These are phyloP conservation scores for Polyporus arcularius DNA, from an alignment of 768 basidiomycete species.

Conservation along the genomic window DNA sequence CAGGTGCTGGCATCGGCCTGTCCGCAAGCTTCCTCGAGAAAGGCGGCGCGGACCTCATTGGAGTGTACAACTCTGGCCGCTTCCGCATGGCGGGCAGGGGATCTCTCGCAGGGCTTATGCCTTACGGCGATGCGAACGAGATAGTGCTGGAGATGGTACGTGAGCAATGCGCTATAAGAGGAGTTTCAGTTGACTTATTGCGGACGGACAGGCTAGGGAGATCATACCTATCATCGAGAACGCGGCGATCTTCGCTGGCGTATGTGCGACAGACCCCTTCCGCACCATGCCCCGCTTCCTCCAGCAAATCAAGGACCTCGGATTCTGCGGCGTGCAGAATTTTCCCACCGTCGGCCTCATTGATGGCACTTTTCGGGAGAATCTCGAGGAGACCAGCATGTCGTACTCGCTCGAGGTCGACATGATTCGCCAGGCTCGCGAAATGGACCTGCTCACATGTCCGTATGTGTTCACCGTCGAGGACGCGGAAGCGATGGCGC, in stretches of 20 bases:
- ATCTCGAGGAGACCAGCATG: conserved; percentile 26
- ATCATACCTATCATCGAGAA: conserved; percentile 18
- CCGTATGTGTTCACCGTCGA: conserved; percentile 21
- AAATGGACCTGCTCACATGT: conserved; percentile 20
- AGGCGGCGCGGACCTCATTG: conserved; percentile 16
- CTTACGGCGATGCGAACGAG: conserved; percentile 15
- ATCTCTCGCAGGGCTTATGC: conserved; percentile 17
- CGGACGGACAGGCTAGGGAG: conserved; percentile 14
- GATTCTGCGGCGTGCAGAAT: conserved; percentile 26
- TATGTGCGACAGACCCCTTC: conserved; percentile 24
- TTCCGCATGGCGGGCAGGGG: conserved; percentile 17
- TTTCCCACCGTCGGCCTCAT: conserved; percentile 26
- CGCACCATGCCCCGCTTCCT: conserved; percentile 23
- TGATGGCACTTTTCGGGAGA: conserved; percentile 22
- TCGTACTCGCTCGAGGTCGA: conserved; percentile 22
- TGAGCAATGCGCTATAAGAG: not conserved
- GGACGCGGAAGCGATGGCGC: conserved; percentile 20
- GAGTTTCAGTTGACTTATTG: too few relatives aligned
- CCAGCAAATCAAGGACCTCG: conserved; percentile 17
- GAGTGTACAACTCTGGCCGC: conserved; percentile 14
- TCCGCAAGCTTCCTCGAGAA: conserved; percentile 15
- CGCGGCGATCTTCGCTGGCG: conserved; percentile 18
- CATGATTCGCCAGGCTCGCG: conserved; percentile 21
- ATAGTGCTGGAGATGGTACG: conserved; percentile 16
- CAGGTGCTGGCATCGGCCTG: conserved; percentile 16